Evolutionary conservation across 2,329 filamentous ascomycete genomes (phyloP).

Genomic region (Chrysoporthe puriensis): DNA sequence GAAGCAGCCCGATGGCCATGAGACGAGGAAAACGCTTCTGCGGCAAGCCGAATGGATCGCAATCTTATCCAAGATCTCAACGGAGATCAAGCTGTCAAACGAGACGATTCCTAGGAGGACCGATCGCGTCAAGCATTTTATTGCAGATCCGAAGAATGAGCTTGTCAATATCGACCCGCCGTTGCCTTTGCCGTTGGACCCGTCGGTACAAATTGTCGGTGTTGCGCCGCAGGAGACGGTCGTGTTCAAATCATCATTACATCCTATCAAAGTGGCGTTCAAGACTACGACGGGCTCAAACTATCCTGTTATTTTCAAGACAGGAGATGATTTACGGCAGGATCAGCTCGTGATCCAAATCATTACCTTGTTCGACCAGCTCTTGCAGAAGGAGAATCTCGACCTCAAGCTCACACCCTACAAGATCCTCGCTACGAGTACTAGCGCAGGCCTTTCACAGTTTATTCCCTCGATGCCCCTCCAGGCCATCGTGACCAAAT

Average conservation of each 20-base stretch:
- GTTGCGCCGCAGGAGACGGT: conserved; percentile 82
- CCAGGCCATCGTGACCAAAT: conserved; percentile 81
- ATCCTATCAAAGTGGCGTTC: conserved; percentile 89
- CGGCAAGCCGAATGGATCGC: conserved; percentile 90
- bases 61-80: conserved; percentile 84
- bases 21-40: conserved; percentile 74
- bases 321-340: conserved; percentile 92
- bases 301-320: conserved; percentile 96
- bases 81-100: conserved; percentile 80
- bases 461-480: conserved; percentile 88
- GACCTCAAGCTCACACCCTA: conserved; percentile 95
- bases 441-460: conserved; percentile 86
- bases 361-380: conserved; percentile 95
- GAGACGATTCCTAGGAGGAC: conserved; percentile 80
- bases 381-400: conserved; percentile 93
- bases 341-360: conserved; percentile 97
- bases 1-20: conserved; percentile 68
- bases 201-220: conserved; percentile 76
- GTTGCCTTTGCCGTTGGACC: conserved; percentile 85
- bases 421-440: conserved; percentile 91
- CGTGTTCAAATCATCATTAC: conserved; percentile 94
- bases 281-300: conserved; percentile 75
- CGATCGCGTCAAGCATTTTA: conserved; percentile 80
- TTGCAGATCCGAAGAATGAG: conserved; percentile 90
- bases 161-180: conserved; percentile 82